A percentile compares a stretch with the other conserved stretches of the same genome.
phyloP scores from a whole-genome alignment of 2,329 filamentous ascomycete species.

The Exutisphaerella laricina region DNA sequence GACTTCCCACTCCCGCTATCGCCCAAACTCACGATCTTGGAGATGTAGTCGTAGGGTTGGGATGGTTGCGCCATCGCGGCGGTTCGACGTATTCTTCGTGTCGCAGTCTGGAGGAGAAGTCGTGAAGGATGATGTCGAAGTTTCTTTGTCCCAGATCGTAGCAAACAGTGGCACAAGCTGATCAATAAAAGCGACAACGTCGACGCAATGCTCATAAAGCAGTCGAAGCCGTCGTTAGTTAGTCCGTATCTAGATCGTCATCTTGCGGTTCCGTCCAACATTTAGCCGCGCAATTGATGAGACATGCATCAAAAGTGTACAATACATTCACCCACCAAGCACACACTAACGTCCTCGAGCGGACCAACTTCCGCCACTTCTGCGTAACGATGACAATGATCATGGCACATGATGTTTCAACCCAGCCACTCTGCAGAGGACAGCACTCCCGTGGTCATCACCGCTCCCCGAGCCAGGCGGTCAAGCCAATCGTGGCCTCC shows the following conservation, averaged over 20 bases:
- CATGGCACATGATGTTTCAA: background rate
- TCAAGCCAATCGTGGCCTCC: conserved; percentile 4
- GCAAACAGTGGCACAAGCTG: too few species aligned
- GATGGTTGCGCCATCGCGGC: conserved; percentile 15
- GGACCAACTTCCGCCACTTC: too few species aligned
- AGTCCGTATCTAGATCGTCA: background rate
- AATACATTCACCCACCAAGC: too few species aligned
- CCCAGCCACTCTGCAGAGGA: background rate
- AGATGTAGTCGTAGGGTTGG: conserved; percentile 94
- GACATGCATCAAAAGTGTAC: too few species aligned
- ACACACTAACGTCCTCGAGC: too few species aligned
- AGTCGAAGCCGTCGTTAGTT: too few species aligned
- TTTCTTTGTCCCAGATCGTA: too few species aligned
- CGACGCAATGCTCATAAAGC: too few species aligned
- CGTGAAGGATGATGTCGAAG: background rate
- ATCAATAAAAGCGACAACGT: too few species aligned
- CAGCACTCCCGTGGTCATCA: background rate
- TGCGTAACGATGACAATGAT: background rate
- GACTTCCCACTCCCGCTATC: conserved; percentile 97
- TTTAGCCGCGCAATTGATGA: background rate
- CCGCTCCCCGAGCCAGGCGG: background rate
- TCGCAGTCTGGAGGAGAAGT: background rate
- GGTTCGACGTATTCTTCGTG: background rate
- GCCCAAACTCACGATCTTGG: conserved; percentile 96
- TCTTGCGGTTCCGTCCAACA: background rate